phyloP scores from a whole-genome alignment of 1,139 yeast species.

The Geotrichum bryndzae region DNA sequence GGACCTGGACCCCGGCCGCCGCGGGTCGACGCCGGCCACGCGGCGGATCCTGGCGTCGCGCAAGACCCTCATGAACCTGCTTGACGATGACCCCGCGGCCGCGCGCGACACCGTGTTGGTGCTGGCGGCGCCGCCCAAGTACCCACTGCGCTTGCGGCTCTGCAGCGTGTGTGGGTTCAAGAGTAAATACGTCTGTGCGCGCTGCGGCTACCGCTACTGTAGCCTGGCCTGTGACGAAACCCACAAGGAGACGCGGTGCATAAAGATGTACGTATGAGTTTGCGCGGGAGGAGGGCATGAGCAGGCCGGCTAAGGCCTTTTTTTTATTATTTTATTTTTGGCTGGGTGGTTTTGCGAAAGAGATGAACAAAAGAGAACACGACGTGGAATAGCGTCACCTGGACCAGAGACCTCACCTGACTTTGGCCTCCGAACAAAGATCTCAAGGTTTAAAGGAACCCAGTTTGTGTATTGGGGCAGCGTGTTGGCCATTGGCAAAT shows the following conservation, averaged over 20 bases:
- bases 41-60: conserved; percentile 38
- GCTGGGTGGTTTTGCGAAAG: no score
- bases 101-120: conserved; percentile 30
- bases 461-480: no score
- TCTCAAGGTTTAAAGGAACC: no score
- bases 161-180: conserved; percentile 43
- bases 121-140: conserved; percentile 32
- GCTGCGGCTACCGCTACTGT: conserved; percentile 39
- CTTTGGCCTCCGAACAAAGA: no score
- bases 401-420: no score
- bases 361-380: no score
- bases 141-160: conserved; percentile 32
- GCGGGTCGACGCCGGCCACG: conserved; percentile 20
- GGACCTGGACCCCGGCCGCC: not conserved
- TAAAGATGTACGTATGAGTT: conserved; percentile 28
- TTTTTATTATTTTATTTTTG: no score
- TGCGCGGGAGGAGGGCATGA: not conserved
- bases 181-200: conserved; percentile 34
- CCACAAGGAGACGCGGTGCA: conserved; percentile 40
- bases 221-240: conserved; percentile 35
- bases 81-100: conserved; percentile 39
- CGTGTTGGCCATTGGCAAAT: no score
- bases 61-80: conserved; percentile 37
- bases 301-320: no score
- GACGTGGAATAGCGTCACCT: no score